phyloP scores from a whole-genome alignment of 257 asterid species.

The Paraleonurus japonicus region DNA sequence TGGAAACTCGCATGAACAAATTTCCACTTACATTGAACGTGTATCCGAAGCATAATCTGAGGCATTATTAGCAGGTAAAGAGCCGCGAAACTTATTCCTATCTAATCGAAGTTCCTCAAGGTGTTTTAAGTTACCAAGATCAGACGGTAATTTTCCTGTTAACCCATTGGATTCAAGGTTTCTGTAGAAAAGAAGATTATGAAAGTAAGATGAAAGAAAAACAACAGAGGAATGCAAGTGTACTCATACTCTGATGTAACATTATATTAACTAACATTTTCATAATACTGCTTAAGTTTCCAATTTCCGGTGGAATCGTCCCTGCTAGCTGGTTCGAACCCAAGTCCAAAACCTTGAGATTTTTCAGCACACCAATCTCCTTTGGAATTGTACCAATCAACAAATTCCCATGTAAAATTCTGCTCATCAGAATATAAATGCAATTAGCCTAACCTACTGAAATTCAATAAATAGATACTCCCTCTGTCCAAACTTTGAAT shows the following conservation, averaged over 20 bases:
- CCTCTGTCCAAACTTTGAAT: too few species aligned
- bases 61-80: slow-evolving; percentile 59
- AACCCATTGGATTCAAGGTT: slow-evolving; percentile 79
- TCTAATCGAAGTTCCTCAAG: slow-evolving; percentile 82
- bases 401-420: slow-evolving; percentile 72
- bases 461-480: not conserved
- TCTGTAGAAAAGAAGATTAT: slow-evolving; percentile 32
- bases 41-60: slow-evolving; percentile 44
- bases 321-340: slow-evolving; percentile 73
- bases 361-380: slow-evolving; percentile 67
- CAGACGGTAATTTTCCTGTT: slow-evolving; percentile 79
- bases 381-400: slow-evolving; percentile 74
- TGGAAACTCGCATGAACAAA: not conserved
- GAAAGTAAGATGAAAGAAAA: slow-evolving; percentile 13
- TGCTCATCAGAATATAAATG: slow-evolving; percentile 27
- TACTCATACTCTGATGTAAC: slow-evolving; percentile 1
- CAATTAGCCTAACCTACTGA: slow-evolving; percentile 11
- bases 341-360: slow-evolving; percentile 78
- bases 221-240: slow-evolving; percentile 13
- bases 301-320: slow-evolving; percentile 67
- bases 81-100: slow-evolving; percentile 78
- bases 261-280: slow-evolving; percentile 58
- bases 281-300: slow-evolving; percentile 57
- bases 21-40: slow-evolving; percentile 58
- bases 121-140: slow-evolving; percentile 68